A percentile compares a stretch with the other conserved stretches of the same genome.
Conservation (phyloP, 164 flowering plant genomes). For the Umbilicus rupestris region DNA sequence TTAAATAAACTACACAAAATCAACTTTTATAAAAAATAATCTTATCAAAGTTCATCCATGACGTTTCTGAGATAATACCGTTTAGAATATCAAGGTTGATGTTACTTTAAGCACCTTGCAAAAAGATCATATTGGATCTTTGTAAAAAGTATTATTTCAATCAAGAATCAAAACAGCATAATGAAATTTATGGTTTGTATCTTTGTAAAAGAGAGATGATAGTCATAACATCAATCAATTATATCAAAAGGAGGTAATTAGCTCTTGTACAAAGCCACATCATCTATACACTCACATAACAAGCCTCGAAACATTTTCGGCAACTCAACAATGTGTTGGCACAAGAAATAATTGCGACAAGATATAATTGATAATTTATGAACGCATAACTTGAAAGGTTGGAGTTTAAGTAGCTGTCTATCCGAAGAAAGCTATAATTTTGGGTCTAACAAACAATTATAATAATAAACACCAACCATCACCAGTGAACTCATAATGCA, state of each 20-base stretch:
- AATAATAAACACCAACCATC: no score
- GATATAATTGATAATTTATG: background rate
- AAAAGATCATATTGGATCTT: background rate
- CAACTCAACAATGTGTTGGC: background rate
- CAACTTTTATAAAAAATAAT: background rate
- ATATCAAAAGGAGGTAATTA: no score
- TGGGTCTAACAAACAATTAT: no score
- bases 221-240: background rate
- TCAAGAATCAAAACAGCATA: background rate
- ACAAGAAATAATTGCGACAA: background rate
- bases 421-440: no score
- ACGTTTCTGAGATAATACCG: no score
- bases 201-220: background rate
- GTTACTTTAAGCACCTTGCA: background rate
- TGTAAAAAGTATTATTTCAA: background rate
- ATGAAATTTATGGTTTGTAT: background rate
- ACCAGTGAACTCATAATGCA: background rate
- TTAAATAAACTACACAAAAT: background rate
- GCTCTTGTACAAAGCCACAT: background rate
- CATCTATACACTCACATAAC: background rate
- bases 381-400: background rate
- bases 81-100: background rate
- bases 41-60: no score
- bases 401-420: background rate
- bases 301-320: background rate